These are phyloP conservation scores for Rhodotorula sp. DNA, from an alignment of 1,284 basidiomycete species.

Conservation along the genomic window DNA sequence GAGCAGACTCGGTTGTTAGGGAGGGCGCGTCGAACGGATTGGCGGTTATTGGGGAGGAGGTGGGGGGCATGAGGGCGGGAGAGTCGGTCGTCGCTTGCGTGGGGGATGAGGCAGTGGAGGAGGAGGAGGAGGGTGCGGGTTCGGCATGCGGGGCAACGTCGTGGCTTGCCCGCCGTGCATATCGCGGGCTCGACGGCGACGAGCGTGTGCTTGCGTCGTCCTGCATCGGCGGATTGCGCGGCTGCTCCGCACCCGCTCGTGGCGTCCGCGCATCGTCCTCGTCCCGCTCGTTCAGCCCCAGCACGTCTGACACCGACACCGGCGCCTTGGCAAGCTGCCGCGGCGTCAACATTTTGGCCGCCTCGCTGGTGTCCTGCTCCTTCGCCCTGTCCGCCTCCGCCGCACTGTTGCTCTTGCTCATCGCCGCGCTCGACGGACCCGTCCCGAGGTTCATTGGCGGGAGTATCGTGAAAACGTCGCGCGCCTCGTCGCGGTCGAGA, in stretches of 20 bases:
- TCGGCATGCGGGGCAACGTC: no score
- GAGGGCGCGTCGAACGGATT: slow-evolving; percentile 11
- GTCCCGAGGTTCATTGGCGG: slow-evolving; percentile 38
- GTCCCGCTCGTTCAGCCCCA: slow-evolving; percentile 13
- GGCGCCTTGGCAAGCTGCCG: slow-evolving; percentile 9
- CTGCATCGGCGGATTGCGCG: background rate
- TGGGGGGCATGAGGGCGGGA: slow-evolving; percentile 8
- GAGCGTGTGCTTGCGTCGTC: background rate
- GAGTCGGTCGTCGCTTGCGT: background rate
- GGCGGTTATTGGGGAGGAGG: background rate
- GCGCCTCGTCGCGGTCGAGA: slow-evolving; percentile 27
- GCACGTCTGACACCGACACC: slow-evolving; percentile 21
- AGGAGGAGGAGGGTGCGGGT: background rate
- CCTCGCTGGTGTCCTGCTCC: background rate
- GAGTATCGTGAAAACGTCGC: slow-evolving; percentile 40
- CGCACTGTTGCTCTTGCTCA: background rate
- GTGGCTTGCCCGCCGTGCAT: background rate
- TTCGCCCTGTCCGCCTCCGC: background rate
- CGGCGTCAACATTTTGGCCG: slow-evolving; percentile 3
- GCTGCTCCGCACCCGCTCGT: no score
- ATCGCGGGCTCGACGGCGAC: background rate
- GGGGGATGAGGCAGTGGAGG: background rate
- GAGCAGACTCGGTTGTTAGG: slow-evolving; percentile 23
- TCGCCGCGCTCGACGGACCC: background rate
- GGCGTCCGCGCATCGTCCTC: background rate